Percentiles rank a stretch among this genome's conserved stretches.
Conservation (phyloP, 2,329 filamentous ascomycete species). For the Pseudocercospora pini-densiflorae region DNA sequence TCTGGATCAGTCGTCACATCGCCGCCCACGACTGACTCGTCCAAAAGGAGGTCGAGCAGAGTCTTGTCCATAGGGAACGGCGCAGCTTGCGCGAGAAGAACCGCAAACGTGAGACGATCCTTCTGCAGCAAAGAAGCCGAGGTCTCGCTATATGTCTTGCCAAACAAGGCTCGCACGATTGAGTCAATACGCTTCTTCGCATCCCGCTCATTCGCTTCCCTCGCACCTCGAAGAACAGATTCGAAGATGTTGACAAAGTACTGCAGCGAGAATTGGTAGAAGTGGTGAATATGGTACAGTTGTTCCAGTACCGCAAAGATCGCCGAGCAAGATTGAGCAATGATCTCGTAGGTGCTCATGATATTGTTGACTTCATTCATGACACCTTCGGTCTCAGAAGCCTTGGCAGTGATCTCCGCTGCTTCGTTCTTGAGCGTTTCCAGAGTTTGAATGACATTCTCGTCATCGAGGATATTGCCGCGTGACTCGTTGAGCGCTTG, state of each 20-base stretch:
- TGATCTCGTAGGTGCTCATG: conserved; percentile 89
- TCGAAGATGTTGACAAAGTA: conserved; percentile 99
- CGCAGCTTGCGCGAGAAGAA: conserved; percentile 94
- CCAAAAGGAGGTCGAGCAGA: conserved; percentile 84
- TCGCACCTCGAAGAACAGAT: conserved; percentile 81
- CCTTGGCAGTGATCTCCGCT: conserved; percentile 93
- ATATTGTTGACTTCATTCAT: conserved; percentile 98
- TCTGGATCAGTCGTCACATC: conserved; percentile 75
- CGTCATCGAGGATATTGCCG: conserved; percentile 97
- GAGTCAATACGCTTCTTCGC: conserved; percentile 76
- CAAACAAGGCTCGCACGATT: conserved; percentile 89
- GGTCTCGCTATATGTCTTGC: conserved; percentile 91
- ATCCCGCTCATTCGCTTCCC: conserved; percentile 65
- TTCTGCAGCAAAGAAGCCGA: conserved; percentile 90
- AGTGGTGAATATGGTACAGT: conserved; percentile 97
- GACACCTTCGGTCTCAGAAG: conserved; percentile 93
- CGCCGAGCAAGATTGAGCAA: conserved; percentile 93
- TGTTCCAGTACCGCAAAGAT: conserved; percentile 97
- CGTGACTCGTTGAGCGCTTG: conserved; percentile 97
- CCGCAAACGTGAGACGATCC: conserved; percentile 90
- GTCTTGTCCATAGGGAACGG: conserved; percentile 94
- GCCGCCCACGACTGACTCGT: conserved; percentile 72
- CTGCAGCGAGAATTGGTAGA: conserved; percentile 98
- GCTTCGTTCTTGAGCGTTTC: conserved; percentile 98
- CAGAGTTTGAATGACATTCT: conserved; percentile 96